phyloP scores from a whole-genome alignment of 2,329 filamentous ascomycete genomes.

The Aspergillus hortae region DNA sequence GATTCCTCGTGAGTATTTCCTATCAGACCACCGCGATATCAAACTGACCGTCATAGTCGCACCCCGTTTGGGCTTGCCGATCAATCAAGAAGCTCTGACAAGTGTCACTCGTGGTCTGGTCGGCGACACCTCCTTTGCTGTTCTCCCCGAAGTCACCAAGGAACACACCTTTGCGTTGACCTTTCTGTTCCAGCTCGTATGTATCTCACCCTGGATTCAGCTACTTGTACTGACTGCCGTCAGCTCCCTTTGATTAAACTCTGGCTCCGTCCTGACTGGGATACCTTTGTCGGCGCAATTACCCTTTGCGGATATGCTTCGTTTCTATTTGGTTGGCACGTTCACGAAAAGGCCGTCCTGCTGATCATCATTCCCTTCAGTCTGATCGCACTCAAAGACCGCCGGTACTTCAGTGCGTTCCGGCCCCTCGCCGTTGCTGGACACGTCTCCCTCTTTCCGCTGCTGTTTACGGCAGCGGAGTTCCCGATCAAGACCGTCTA shows the following conservation, averaged over 20 bases:
- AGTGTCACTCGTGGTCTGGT: constrained; percentile 92
- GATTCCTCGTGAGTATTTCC: constrained; percentile 64
- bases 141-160: constrained; percentile 81
- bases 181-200: constrained; percentile 70
- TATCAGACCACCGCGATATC: background rate
- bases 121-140: constrained; percentile 89
- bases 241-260: constrained; percentile 74
- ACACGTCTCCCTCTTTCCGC: constrained; percentile 90
- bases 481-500: constrained; percentile 94
- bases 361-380: constrained; percentile 94
- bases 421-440: constrained; percentile 87
- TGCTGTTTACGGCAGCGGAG: constrained; percentile 87
- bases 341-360: constrained; percentile 95
- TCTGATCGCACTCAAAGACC: constrained; percentile 82
- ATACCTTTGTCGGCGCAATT: constrained; percentile 81
- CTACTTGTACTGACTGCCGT: constrained; percentile 15
- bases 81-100: constrained; percentile 71
- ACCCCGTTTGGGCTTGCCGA: constrained; percentile 69
- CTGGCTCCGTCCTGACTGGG: constrained; percentile 76
- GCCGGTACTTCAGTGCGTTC: constrained; percentile 87
- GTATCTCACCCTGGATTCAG: constrained; percentile 17
- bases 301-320: constrained; percentile 94
- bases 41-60: constrained; percentile 59
- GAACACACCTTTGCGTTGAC: constrained; percentile 78
- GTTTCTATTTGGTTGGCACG: constrained; percentile 97